These are phyloP conservation scores for Beauveria rudraprayagi DNA, from an alignment of 2,329 filamentous ascomycete species.

Conservation along the genomic window DNA sequence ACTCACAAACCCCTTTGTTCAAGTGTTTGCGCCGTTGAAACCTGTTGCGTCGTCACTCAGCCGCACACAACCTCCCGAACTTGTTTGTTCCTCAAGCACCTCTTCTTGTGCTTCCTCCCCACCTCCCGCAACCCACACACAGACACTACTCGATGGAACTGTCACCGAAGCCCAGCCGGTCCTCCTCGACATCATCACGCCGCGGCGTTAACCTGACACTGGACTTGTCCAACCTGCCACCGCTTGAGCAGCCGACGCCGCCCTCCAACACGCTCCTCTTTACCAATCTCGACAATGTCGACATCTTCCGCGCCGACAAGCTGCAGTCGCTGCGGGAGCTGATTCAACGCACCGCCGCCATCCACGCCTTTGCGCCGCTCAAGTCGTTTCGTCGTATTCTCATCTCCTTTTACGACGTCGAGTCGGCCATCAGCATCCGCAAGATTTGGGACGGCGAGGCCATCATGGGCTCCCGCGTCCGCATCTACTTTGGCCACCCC, in stretches of 20 bases:
- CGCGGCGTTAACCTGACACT: slow-evolving; percentile 50
- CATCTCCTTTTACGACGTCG: slow-evolving; percentile 65
- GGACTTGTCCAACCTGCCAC: slow-evolving; percentile 65
- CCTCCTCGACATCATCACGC: slow-evolving; percentile 39
- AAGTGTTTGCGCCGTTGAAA: neutral
- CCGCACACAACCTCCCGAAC: neutral
- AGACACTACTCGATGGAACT: slow-evolving; percentile 24
- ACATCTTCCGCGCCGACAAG: slow-evolving; percentile 68
- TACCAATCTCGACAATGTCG: slow-evolving; percentile 66
- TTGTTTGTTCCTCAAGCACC: neutral
- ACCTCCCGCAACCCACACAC: neutral
- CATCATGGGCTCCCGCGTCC: slow-evolving; percentile 61
- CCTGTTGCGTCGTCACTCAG: neutral
- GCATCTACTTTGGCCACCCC: slow-evolving; percentile 60
- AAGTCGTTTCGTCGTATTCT: slow-evolving; percentile 78
- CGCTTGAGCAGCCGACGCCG: slow-evolving; percentile 60
- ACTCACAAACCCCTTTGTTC: neutral
- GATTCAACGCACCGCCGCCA: slow-evolving; percentile 59
- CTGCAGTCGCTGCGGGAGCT: slow-evolving; percentile 65
- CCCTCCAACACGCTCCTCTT: slow-evolving; percentile 80
- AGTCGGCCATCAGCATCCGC: slow-evolving; percentile 63
- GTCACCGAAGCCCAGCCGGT: slow-evolving; percentile 30
- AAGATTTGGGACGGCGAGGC: slow-evolving; percentile 65
- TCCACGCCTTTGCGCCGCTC: slow-evolving; percentile 72
- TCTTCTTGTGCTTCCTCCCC: neutral